Evolutionary conservation across 129 eudicot genomes (phyloP), one percentile per base, ranked within the genome.

Genomic region (Artemisia annua): DNA sequence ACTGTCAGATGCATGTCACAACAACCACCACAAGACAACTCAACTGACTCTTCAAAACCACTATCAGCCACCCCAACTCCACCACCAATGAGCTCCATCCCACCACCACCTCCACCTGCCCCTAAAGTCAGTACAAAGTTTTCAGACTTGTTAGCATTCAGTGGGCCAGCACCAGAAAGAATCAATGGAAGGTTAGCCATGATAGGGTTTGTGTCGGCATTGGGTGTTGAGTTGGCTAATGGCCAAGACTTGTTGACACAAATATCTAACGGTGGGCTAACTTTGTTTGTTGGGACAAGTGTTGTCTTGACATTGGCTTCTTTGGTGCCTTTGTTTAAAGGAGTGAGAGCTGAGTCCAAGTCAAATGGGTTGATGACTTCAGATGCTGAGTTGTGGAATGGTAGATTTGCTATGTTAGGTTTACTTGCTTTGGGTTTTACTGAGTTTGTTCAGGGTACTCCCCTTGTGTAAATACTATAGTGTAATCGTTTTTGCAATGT

Each of bases 81-180:
- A 5, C 0, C 8, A 35, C 43, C 43, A 0, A 35, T 35, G 0
- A 30, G 0, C 39, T 0, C 7, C 43, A 4, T 0, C 7, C 0
- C 43, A 32, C 43, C 43, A 35, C 43, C 43, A 5, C 43, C 43
- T 0, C 43, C 43, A 35, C 43, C 43, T 5, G 43, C 43, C 1
- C 43, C 43, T 32, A 32, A 32, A 32, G 43, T 32, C 43, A 32
- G 43, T 7, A 87, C 93, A 1, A 77, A 71, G 2, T 83, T 89
- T 17, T 32, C 26, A 0, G 90, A 87, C 55, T 66, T 89, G 17
- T 59, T 87, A 3, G 88, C 90, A 16, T 89, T 89, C 78, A 74
- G 88, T 16, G 93, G 93, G 12, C 93, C 90, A 0, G 90, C 80
- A 46, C 96, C 96, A 15, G 93, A 87, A 71, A 80, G 93, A 58